Base-by-base conservation (phyloP, 768 basidiomycete genomes). In the Podaxis pistillaris region DNA sequence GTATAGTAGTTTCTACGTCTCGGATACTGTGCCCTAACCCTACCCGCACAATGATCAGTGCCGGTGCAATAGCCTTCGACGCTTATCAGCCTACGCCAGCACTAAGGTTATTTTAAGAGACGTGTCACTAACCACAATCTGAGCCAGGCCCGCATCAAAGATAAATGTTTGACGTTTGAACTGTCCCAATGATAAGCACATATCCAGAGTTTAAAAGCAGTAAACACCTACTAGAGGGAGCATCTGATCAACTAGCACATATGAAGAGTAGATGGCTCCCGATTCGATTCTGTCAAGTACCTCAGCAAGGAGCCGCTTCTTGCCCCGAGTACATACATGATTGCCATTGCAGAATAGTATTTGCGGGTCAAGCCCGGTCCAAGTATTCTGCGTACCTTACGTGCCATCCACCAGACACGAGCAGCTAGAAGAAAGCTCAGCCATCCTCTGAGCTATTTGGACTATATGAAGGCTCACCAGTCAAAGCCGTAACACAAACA, bases 371-470 rank as follows among this genome's bases (percentile, higher is more conserved):
- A 70, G 3, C 66, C 69, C 8, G 64, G 56, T n/a, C 68, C 74
- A 15, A 77, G 57, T n/a, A 74, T 66, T 12, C 58, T 60, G 24
- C 69, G 68, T 2, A 72, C 71, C 38, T 69, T 70, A 1, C 65
- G 67, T 8, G 71, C 68, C 12, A 77, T 63, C 68, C 72, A 78
- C 72, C 74, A 73, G 44, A 79, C 74, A 26, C 76, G 70, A 17
- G 71, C 74, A 26, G 74, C 78, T 78, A 12, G 11, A 40, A 12
- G 11, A 15, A 22, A 13, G 33, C 19, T 46, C 24, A 58, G 64
- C 30, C 33, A 40, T 24, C 15, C 47, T 49, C 47, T n/a, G 12
- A 50, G 26, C 11, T 15, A 26, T 3, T 13, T 11, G 22, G 22
- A 24, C 2, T 17, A 17, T 46, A 19, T 8, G 44, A n/a, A 17